phyloP scores from a whole-genome alignment of 805 yeast species.

The Nakazawaea ishiwadae region DNA sequence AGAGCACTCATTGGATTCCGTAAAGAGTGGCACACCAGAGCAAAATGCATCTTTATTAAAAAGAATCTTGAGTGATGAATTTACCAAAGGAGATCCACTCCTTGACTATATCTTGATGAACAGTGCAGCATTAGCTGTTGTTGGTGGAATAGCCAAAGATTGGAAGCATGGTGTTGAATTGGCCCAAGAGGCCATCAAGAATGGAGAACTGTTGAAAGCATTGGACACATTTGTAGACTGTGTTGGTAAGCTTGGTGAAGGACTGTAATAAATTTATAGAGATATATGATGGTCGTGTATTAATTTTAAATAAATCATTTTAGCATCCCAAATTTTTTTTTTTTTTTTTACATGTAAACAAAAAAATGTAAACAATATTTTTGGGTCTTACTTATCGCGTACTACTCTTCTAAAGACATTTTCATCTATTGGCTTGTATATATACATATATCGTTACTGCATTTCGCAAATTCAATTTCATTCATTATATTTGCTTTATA shows the following conservation, averaged over 20 bases:
- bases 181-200: slow-evolving; percentile 63
- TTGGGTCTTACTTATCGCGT: too few relatives aligned
- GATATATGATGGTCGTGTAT: not conserved
- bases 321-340: not conserved
- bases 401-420: too few relatives aligned
- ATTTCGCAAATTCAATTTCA: too few relatives aligned
- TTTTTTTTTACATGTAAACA: not conserved
- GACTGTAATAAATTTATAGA: too few relatives aligned
- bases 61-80: slow-evolving; percentile 37
- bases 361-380: too few relatives aligned
- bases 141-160: slow-evolving; percentile 58
- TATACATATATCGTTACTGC: too few relatives aligned
- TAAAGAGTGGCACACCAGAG: slow-evolving; percentile 79
- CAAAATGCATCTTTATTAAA: slow-evolving; percentile 69
- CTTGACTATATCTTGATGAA: slow-evolving; percentile 90
- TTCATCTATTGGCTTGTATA: too few relatives aligned
- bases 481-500: too few relatives aligned
- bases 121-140: slow-evolving; percentile 80
- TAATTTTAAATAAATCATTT: too few relatives aligned
- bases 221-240: slow-evolving; percentile 49
- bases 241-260: slow-evolving; percentile 18
- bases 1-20: slow-evolving; percentile 63
- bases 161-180: slow-evolving; percentile 77
- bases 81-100: slow-evolving; percentile 53
- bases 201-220: slow-evolving; percentile 63